Percentiles rank a stretch among this genome's conserved stretches.
Evolutionary conservation across 1,139 yeast species (phyloP).

Genomic region (Zygosaccharomyces sapae): DNA sequence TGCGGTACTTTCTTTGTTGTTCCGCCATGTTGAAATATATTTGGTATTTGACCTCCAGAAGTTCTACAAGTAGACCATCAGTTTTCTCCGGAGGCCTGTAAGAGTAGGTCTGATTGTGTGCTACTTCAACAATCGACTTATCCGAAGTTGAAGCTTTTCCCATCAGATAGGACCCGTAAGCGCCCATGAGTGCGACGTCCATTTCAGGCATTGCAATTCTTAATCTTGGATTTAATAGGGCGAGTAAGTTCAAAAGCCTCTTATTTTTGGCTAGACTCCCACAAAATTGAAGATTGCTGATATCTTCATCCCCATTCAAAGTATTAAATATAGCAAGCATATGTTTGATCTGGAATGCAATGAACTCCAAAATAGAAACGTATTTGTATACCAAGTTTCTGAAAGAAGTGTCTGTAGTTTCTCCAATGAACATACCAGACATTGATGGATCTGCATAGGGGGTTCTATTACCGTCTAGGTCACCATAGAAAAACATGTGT

Average conservation of each 20-base stretch:
- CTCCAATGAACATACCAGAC: conserved; percentile 49
- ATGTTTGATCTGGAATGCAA: conserved; percentile 48
- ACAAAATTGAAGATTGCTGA: conserved; percentile 40
- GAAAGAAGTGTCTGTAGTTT: conserved; percentile 34
- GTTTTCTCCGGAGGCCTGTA: background rate
- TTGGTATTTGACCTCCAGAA: conserved; percentile 35
- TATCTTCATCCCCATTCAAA: conserved; percentile 17
- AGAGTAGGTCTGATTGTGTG: background rate
- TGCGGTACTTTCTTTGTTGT: conserved; percentile 36
- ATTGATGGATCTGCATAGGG: conserved; percentile 50
- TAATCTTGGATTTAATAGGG: conserved; percentile 19
- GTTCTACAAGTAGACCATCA: conserved; percentile 10
- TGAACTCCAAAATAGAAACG: conserved; percentile 46
- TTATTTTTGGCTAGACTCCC: conserved; percentile 52
- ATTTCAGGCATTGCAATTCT: conserved; percentile 21
- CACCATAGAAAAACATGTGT: conserved; percentile 49
- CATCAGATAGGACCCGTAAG: conserved; percentile 41
- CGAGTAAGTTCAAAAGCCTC: conserved; percentile 40
- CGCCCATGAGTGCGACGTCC: conserved; percentile 35
- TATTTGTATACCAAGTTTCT: conserved; percentile 42
- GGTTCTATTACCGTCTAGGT: conserved; percentile 52
- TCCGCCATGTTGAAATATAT: conserved; percentile 41
- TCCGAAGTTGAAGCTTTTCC: conserved; percentile 20
- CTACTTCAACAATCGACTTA: conserved; percentile 6
- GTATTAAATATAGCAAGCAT: conserved; percentile 36